A percentile compares a stretch with the other conserved stretches of the same genome.
phyloP scores from a whole-genome alignment of 179 eudicot species.

The Patellifolia procumbens region DNA sequence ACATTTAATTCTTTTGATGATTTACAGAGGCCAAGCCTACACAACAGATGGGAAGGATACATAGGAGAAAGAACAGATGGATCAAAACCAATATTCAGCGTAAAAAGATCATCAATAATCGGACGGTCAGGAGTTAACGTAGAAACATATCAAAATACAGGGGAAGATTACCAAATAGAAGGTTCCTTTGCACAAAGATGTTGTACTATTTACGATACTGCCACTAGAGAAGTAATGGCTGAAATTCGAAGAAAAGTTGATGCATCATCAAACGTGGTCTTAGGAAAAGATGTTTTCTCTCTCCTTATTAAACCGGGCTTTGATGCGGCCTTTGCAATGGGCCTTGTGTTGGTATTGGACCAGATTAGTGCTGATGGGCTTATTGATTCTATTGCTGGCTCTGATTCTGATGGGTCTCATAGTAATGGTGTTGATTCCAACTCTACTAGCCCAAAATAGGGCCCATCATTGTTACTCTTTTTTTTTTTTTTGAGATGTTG shows the following conservation, averaged over 20 bases:
- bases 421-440: background rate
- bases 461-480: background rate
- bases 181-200: conserved; percentile 57
- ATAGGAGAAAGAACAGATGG: conserved; percentile 58
- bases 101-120: conserved; percentile 65
- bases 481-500: background rate
- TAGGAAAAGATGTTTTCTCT: conserved; percentile 59
- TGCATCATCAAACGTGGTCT: conserved; percentile 48
- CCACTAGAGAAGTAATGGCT: conserved; percentile 45
- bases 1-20: background rate
- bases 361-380: conserved; percentile 48
- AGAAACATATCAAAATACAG: conserved; percentile 46
- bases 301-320: conserved; percentile 53
- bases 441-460: background rate
- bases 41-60: conserved; percentile 81
- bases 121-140: conserved; percentile 67
- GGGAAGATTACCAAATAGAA: conserved; percentile 62
- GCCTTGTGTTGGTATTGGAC: conserved; percentile 56
- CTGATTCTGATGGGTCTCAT: conserved; percentile 2
- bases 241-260: conserved; percentile 76
- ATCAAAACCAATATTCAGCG: conserved; percentile 74
- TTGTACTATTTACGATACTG: conserved; percentile 50
- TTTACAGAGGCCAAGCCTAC: conserved; percentile 66
- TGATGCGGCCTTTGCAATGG: conserved; percentile 70
- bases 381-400: conserved; percentile 20